Evolutionary conservation across 495 filamentous ascomycete species (phyloP).

Genomic region (Aspergillus saccharolyticus): DNA sequence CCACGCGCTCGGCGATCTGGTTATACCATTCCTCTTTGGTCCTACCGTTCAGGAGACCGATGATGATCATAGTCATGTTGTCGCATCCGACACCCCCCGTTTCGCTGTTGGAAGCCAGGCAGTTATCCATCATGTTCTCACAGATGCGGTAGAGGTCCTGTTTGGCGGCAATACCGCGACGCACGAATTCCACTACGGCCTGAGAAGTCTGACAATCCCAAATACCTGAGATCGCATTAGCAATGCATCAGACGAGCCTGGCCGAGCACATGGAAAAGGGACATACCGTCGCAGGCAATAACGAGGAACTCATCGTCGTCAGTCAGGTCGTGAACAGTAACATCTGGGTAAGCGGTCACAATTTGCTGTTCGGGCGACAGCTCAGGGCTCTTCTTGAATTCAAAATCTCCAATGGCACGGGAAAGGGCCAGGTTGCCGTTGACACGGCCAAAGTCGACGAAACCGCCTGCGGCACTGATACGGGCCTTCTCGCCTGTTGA

Average conservation of each 20-base stretch:
- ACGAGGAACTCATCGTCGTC: slow-evolving; percentile 97
- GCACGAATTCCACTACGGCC: slow-evolving; percentile 92
- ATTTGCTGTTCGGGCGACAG: slow-evolving; percentile 95
- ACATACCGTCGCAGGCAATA: slow-evolving; percentile 91
- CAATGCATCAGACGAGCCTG: background rate
- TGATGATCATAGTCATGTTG: slow-evolving; percentile 97
- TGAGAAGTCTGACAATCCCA: slow-evolving; percentile 99
- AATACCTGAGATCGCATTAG: slow-evolving; percentile 59
- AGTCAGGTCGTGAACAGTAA: slow-evolving; percentile 79
- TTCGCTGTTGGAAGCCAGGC: slow-evolving; percentile 92
- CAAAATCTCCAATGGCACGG: slow-evolving; percentile 96
- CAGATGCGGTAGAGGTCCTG: slow-evolving; percentile 89
- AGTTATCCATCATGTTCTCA: slow-evolving; percentile 99
- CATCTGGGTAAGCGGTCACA: slow-evolving; percentile 93
- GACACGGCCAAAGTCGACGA: slow-evolving; percentile 97
- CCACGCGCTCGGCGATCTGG: slow-evolving; percentile 86
- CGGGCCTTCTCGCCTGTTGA: slow-evolving; percentile 86
- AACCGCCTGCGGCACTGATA: slow-evolving; percentile 92
- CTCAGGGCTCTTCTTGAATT: slow-evolving; percentile 99
- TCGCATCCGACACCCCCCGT: slow-evolving; percentile 97
- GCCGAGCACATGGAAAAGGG: background rate
- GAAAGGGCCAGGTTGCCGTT: slow-evolving; percentile 98
- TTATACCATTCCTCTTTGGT: slow-evolving; percentile 98
- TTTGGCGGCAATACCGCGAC: slow-evolving; percentile 90
- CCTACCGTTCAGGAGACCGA: slow-evolving; percentile 84